Percentiles rank a stretch among this genome's conserved stretches.
phyloP scores from a whole-genome alignment of 1,284 basidiomycete genomes.

The Schizophyllum amplum region DNA sequence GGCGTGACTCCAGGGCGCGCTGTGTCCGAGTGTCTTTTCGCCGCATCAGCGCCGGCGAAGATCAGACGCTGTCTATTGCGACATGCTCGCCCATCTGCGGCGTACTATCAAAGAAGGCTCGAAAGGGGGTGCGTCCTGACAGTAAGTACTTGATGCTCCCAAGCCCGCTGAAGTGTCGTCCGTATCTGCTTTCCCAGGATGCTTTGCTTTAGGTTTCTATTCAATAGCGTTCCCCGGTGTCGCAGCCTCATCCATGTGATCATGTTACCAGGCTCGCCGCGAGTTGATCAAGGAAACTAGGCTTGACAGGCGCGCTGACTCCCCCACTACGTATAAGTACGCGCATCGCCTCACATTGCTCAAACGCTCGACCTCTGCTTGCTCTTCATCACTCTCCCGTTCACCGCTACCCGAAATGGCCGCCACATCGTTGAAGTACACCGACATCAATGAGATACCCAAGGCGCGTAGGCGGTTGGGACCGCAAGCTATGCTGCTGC shows the following conservation, averaged over 20 bases:
- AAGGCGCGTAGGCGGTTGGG: background rate
- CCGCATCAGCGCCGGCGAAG: background rate
- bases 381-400: background rate
- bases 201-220: background rate
- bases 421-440: slow-evolving; percentile 3
- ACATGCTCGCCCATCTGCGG: background rate
- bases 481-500: slow-evolving; percentile 33
- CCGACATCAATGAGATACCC: slow-evolving; percentile 5
- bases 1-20: too few relatives aligned
- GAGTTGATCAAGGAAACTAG: background rate
- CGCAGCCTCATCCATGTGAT: background rate
- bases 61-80: background rate
- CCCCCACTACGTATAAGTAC: background rate
- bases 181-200: background rate
- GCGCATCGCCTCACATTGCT: background rate
- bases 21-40: background rate
- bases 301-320: too few relatives aligned
- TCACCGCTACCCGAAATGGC: too few relatives aligned
- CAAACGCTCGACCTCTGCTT: background rate
- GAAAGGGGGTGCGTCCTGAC: background rate
- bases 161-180: background rate
- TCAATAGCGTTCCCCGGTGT: background rate
- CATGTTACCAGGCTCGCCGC: background rate
- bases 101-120: background rate
- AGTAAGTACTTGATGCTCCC: background rate